Conservation (phyloP, 345 rosid species). For the Citrus mangshanensis region DNA sequence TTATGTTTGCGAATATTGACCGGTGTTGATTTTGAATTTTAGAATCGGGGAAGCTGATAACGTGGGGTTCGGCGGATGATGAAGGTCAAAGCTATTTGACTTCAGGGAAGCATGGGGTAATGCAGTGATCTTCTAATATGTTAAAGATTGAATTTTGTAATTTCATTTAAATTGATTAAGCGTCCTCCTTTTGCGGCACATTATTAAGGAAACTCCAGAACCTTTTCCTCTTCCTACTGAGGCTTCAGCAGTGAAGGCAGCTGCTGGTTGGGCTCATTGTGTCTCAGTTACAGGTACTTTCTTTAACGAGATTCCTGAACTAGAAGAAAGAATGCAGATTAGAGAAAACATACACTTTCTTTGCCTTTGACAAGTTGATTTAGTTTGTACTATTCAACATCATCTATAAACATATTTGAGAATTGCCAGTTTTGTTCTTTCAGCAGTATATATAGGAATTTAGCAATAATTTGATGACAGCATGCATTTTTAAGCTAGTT, state of each 20-base stretch:
- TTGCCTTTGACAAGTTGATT: not conserved
- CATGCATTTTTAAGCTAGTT: not conserved
- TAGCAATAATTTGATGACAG: not conserved
- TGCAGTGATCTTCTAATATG: constrained; percentile 15
- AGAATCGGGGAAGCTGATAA: constrained; percentile 70
- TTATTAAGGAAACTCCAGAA: constrained; percentile 74
- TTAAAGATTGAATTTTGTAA: constrained; percentile 7
- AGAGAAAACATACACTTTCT: not conserved
- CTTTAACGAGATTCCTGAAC: not conserved
- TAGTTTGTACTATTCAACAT: not conserved
- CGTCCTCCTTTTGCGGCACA: constrained; percentile 12
- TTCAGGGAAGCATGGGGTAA: constrained; percentile 88
- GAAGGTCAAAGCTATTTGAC: constrained; percentile 70
- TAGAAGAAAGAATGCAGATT: not conserved
- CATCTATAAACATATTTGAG: not conserved
- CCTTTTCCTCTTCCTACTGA: constrained; percentile 63
- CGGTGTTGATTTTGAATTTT: constrained; percentile 11
- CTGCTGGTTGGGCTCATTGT: constrained; percentile 92
- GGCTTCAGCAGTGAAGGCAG: constrained; percentile 52
- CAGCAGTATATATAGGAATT: not conserved
- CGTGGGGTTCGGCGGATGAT: constrained; percentile 82
- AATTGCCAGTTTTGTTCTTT: not conserved
- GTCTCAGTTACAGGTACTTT: constrained; percentile 59
- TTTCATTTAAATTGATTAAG: constrained; percentile 24
- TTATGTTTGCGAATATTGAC: not conserved